Conservation (phyloP, 495 filamentous ascomycete genomes). For the Pyrenopolyporus hunteri region DNA sequence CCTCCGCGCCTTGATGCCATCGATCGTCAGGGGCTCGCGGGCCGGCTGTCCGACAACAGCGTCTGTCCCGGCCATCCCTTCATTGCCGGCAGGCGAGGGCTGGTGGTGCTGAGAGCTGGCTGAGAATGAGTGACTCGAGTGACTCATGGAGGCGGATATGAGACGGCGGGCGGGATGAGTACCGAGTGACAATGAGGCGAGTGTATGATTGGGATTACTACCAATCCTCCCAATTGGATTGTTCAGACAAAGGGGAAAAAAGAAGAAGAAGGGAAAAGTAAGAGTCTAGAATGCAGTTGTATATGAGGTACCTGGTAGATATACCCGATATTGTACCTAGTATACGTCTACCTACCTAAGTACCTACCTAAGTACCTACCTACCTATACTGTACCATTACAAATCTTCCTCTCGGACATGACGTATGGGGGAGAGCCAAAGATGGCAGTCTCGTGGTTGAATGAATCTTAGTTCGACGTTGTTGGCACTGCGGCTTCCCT, state of each 20-base stretch:
- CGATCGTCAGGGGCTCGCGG: slow-evolving; percentile 70
- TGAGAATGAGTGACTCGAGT: neutral
- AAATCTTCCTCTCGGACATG: no score
- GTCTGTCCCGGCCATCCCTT: slow-evolving; percentile 18
- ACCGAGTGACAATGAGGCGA: slow-evolving; percentile 13
- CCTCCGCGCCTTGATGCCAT: slow-evolving; percentile 71
- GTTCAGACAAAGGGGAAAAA: no score
- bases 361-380: no score
- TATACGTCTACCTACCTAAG: no score
- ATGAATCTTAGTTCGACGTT: neutral
- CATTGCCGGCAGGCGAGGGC: slow-evolving; percentile 5
- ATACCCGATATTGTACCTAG: no score
- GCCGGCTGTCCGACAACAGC: slow-evolving; percentile 35
- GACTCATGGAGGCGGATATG: neutral
- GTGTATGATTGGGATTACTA: slow-evolving; percentile 1
- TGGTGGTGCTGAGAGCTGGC: neutral
- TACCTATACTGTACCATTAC: no score
- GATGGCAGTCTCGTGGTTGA: neutral
- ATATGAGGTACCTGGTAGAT: neutral
- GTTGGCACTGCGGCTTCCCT: slow-evolving; percentile 7
- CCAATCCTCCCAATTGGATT: slow-evolving; percentile 17
- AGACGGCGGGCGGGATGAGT: slow-evolving; percentile 8
- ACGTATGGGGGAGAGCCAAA: slow-evolving; percentile 2
- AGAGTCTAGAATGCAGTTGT: no score
- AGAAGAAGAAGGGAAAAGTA: no score